Base-by-base conservation (phyloP, 805 yeast species). In the Hermanozyma aechmeae region DNA sequence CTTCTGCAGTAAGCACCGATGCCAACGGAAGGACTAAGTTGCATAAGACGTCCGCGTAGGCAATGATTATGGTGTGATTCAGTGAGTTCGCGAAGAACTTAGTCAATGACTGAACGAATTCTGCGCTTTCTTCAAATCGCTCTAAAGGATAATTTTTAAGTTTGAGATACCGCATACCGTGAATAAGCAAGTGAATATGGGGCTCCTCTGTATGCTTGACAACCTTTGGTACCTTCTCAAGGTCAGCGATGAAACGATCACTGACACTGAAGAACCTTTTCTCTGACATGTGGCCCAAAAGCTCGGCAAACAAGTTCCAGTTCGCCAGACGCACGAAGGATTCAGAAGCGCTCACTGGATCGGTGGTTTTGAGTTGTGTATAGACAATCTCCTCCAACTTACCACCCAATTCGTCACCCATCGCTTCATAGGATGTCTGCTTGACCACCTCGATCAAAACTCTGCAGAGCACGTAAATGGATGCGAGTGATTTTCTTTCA, bases 321-420 rank as follows among this genome's bases (percentile, higher is more conserved):
- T 92, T 92, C 0, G 96, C 85, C 6, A 92, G 77, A 33, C 95
- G 71, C 3, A 89, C 83, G 15, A 76, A 60, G 25, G 84, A 77
- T 32, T 61, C 66, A 28, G 62, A 51, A 1, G 66, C 58, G 2
- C 78, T 68, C 5, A 82, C 69, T 0, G 96, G 95, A 46, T 92
- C 96, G 1, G 95, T 84, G 3, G 87, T 76, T 40, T 82, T 75
- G 31, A 92, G 58, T 52, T 92, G 96, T 11, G 84, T 77, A 59
- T 85, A 92, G 16, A 89, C 93, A 29, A 87, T 87, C 42, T 92
- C 97, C 51, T 92, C 97, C 7, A 92, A 61, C 43, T 82, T 83
- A 27, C 76, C 82, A 13, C 82, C 79, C 22, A 89, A 61, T 35
- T 83, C 94, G 28, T 76, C 84, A 5, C 87, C 93, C 31, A 78